Percentiles rank a stretch among this genome's conserved stretches.
phyloP scores from a whole-genome alignment of 192 early-diverging fungal species.

The Pecoramyces ruminantium region DNA sequence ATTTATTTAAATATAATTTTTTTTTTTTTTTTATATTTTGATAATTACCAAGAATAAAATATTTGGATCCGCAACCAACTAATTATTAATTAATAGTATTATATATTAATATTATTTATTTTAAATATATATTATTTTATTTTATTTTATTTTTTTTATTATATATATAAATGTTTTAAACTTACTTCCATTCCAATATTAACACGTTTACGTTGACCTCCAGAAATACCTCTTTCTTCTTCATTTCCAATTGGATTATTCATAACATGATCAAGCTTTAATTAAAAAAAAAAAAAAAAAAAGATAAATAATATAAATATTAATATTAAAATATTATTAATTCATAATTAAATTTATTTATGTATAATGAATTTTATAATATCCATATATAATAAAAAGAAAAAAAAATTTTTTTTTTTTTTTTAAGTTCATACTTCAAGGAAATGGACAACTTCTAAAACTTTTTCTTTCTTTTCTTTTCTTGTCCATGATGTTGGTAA shows the following conservation, averaged over 20 bases:
- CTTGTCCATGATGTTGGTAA: conserved; percentile 22
- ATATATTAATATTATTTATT: too few species aligned
- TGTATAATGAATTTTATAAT: too few species aligned
- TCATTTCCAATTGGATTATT: conserved; percentile 42
- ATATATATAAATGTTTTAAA: neutral
- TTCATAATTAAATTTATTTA: too few species aligned
- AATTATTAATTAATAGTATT: too few species aligned
- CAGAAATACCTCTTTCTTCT: conserved; percentile 45
- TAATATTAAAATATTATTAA: too few species aligned
- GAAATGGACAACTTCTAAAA: conserved; percentile 42
- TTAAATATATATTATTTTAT: too few species aligned
- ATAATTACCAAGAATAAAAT: neutral
- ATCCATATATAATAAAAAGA: too few species aligned
- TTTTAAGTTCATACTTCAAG: conserved; percentile 33
- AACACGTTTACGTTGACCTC: conserved; percentile 57
- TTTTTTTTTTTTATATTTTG: too few species aligned
- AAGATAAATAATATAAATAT: too few species aligned
- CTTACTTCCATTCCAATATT: conserved; percentile 61
- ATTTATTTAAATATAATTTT: too few species aligned
- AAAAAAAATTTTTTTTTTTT: too few species aligned
- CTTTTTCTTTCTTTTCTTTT: conserved; percentile 30
- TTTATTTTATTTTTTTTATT: neutral
- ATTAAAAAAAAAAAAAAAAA: neutral
- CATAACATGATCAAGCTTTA: conserved; percentile 1
- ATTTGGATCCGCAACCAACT: neutral